Conservation (phyloP, 306 rosid genomes). For the Rosa lucieae region DNA sequence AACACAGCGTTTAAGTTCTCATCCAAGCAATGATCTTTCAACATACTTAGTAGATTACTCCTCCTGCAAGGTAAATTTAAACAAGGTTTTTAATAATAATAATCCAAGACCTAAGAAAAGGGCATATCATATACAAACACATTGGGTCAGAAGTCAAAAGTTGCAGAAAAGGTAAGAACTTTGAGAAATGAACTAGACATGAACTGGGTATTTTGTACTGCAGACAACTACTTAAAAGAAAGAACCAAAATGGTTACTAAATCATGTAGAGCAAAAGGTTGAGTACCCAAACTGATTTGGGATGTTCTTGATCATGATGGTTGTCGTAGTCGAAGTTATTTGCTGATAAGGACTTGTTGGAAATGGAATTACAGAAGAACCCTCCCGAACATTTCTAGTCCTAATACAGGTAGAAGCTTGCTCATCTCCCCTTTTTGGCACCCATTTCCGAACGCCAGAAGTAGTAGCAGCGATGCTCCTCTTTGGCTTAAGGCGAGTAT, state of each 20-base stretch:
- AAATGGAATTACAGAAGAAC: background rate
- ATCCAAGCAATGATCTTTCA: background rate
- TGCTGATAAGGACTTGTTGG: background rate
- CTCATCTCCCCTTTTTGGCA: background rate
- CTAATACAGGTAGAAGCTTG: background rate
- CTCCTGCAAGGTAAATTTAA: background rate
- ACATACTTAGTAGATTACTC: background rate
- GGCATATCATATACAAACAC: background rate
- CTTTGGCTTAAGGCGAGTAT: background rate
- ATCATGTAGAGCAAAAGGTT: background rate
- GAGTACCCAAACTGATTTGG: constrained; percentile 9
- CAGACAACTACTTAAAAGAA: background rate
- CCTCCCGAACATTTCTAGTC: background rate
- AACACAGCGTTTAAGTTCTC: background rate
- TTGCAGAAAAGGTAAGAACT: background rate
- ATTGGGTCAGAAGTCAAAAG: background rate
- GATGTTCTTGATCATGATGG: background rate
- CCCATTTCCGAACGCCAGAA: background rate
- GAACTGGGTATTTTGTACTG: background rate
- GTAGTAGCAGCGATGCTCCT: background rate
- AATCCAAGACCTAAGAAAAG: background rate
- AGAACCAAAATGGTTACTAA: background rate
- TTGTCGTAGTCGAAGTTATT: background rate
- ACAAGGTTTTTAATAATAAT: background rate
- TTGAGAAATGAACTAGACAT: background rate